phyloP scores from a whole-genome alignment of 306 rosid species.

The Inga laurina region DNA sequence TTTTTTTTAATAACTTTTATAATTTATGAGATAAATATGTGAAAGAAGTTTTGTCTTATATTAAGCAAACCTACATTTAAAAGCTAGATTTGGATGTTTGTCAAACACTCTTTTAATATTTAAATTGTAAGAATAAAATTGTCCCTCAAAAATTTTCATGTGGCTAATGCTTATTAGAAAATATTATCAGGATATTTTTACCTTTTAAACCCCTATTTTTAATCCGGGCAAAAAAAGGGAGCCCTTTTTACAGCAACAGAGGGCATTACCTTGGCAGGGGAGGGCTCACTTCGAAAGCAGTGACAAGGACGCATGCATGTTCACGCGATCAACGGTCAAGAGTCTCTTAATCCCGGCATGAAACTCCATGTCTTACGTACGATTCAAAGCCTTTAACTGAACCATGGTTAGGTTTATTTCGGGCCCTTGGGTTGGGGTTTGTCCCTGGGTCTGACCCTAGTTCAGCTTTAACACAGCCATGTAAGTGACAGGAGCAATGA shows the following conservation, averaged over 20 bases:
- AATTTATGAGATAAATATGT: too few species aligned
- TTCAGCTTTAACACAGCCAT: slow-evolving; percentile 42
- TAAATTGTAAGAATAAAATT: too few species aligned
- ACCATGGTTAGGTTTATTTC: slow-evolving; percentile 23
- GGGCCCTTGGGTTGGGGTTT: not conserved
- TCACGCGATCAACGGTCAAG: slow-evolving; percentile 61
- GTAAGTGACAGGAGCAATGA: slow-evolving; percentile 33
- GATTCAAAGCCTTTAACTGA: slow-evolving; percentile 28
- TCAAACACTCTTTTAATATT: too few species aligned
- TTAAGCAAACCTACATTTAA: too few species aligned
- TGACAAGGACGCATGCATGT: slow-evolving; percentile 92
- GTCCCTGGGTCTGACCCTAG: slow-evolving; percentile 24
- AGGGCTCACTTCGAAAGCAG: slow-evolving; percentile 61
- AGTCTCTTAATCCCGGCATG: slow-evolving; percentile 42
- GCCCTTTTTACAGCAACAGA: slow-evolving; percentile 6
- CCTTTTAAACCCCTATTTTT: too few species aligned
- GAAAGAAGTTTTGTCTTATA: too few species aligned
- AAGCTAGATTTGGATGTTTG: too few species aligned
- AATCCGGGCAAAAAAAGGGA: too few species aligned
- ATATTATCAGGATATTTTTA: too few species aligned
- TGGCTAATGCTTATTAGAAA: too few species aligned
- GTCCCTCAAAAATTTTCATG: too few species aligned
- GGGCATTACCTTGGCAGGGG: slow-evolving; percentile 36
- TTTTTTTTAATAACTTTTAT: too few species aligned
- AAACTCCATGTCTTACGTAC: slow-evolving; percentile 32